Conservation (phyloP, 208 protist genomes). For the Trypanosoma avium region DNA sequence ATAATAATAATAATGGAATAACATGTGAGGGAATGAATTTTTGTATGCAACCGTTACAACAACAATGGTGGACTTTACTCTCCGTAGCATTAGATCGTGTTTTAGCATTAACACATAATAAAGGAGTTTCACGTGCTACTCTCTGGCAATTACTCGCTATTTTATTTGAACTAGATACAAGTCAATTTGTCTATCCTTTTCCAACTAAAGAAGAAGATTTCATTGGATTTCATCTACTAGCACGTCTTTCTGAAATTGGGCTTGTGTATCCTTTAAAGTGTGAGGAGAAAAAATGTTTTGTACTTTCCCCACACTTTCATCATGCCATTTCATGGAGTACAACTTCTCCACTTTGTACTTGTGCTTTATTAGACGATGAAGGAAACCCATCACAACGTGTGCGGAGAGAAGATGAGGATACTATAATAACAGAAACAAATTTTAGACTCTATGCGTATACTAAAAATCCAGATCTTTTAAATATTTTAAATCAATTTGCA, state of each 20-base stretch:
- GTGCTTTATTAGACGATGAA: slow-evolving; percentile 40
- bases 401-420: slow-evolving; percentile 84
- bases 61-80: slow-evolving; percentile 86
- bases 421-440: slow-evolving; percentile 92
- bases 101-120: slow-evolving; percentile 27
- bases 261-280: slow-evolving; percentile 71
- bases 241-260: slow-evolving; percentile 74
- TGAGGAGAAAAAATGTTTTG: slow-evolving; percentile 53
- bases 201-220: slow-evolving; percentile 48
- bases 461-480: slow-evolving; percentile 63
- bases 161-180: slow-evolving; percentile 55
- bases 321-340: slow-evolving; percentile 74
- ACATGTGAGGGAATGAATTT: slow-evolving; percentile 76
- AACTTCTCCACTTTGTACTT: slow-evolving; percentile 59
- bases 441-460: slow-evolving; percentile 91
- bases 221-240: slow-evolving; percentile 65
- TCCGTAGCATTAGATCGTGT: slow-evolving; percentile 73
- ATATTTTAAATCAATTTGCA: slow-evolving; percentile 83
- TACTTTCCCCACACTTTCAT: slow-evolving; percentile 69
- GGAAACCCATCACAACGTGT: slow-evolving; percentile 13
- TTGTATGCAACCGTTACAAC: slow-evolving; percentile 82
- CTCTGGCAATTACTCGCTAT: slow-evolving; percentile 83
- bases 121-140: slow-evolving; percentile 8
- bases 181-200: slow-evolving; percentile 60
- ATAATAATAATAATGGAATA: slow-evolving; percentile 30